Base-by-base conservation (phyloP, 1,284 basidiomycete genomes). In the Blastosporella zonata region DNA sequence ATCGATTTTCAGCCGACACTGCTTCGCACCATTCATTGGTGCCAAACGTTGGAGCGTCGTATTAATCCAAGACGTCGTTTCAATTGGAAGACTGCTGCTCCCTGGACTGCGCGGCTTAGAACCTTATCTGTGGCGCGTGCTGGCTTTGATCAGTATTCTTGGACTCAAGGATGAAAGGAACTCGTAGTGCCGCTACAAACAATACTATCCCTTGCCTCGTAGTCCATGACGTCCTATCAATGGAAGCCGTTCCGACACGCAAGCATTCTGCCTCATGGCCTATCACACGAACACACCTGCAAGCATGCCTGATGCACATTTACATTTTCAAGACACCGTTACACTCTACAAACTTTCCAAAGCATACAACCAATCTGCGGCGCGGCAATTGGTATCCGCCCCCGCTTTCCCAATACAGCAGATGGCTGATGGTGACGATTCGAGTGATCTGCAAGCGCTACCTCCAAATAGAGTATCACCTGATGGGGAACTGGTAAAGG, bases 51-150 rank as follows among this genome's bases (percentile, higher is more conserved):
- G 29, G 17, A 46, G 34, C 18, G n/a, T 28, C 31, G 20, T 28
- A 23, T 41, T 29, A 17, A 18, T 15, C 7, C 17, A n/a, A 46
- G 37, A 38, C 9, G 34, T 48, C 31, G 37, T n/a, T n/a, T n/a
- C n/a, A 36, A 28, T 23, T 22, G 22, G 33, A 43, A 33, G 46
- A 33, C 43, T 20, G 21, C 21, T 36, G 44, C 20, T 47, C 55
- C 53, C 31, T 55, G 55, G 53, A 55, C 43, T 40, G 33, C 55
- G 50, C 55, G 54, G 55, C 29, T 46, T 34, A 12, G 18, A 29
- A 41, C 36, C 33, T 27, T 43, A 41, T 29, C 28, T 47, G 46
- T 53, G 53, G 48, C 53, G 50, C 44, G 48, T 46, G 48, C 37
- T 39, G 44, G 43, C 40, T 51, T 39, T 39, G 46, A 43, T 45